Percentiles rank a stretch among this genome's conserved stretches.
Evolutionary conservation across 148 eudicot species (phyloP).

Genomic region (Diospyros lotus): DNA sequence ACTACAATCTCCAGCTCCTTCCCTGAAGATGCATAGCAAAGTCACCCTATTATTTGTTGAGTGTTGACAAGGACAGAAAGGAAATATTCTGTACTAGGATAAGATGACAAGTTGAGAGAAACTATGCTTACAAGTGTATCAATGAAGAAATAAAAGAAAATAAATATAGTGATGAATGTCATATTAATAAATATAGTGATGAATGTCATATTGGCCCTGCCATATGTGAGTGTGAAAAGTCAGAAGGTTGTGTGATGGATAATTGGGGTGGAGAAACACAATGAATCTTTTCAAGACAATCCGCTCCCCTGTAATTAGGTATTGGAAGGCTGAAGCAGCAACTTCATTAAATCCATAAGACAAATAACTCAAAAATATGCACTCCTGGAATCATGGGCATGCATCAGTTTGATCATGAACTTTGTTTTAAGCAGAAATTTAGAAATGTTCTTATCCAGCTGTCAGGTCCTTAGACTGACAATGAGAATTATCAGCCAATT

Average conservation of each 20-base stretch:
- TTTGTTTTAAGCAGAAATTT: background rate
- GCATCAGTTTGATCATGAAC: background rate
- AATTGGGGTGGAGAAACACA: background rate
- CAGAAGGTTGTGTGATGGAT: background rate
- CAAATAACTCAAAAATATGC: background rate
- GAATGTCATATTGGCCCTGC: background rate
- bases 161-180: background rate
- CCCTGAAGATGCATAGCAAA: constrained; percentile 40
- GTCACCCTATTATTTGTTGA: background rate
- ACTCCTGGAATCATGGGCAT: background rate
- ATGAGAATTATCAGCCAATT: too few species aligned
- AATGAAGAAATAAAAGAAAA: constrained; percentile 1
- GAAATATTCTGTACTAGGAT: background rate
- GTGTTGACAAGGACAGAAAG: background rate
- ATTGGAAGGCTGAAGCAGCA: background rate
- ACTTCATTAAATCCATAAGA: background rate
- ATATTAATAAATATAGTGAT: background rate
- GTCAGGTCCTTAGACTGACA: too few species aligned
- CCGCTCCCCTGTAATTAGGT: background rate
- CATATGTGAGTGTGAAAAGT: background rate
- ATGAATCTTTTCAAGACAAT: constrained; percentile 3
- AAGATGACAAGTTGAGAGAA: background rate
- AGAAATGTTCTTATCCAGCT: too few species aligned
- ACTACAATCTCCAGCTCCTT: constrained; percentile 99
- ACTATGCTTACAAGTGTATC: background rate